phyloP scores from a whole-genome alignment of 495 filamentous ascomycete species.

The Penicillium goetzii region DNA sequence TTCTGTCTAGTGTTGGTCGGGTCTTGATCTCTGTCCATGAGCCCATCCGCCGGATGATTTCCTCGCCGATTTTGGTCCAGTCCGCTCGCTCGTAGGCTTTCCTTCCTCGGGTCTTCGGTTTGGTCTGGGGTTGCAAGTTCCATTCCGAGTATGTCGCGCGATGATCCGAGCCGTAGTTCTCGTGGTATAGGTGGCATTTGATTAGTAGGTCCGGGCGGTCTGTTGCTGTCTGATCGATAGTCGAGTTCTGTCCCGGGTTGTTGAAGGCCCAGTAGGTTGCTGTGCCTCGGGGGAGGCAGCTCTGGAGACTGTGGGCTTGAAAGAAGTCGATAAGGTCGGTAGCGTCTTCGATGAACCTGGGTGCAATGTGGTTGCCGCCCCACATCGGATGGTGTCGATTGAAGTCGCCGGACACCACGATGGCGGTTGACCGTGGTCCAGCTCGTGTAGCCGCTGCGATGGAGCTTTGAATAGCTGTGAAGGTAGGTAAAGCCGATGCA shows the following conservation, averaged over 20 bases:
- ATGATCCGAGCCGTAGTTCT: constrained; percentile 28
- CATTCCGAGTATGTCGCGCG: constrained; percentile 31
- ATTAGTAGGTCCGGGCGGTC: constrained; percentile 20
- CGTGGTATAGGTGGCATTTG: constrained; percentile 30
- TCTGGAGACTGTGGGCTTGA: constrained; percentile 19
- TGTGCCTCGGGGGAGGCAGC: constrained; percentile 23
- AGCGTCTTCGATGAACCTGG: constrained; percentile 25
- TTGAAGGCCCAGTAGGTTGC: constrained; percentile 26
- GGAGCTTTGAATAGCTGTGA: neutral
- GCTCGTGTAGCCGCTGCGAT: neutral
- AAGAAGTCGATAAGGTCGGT: constrained; percentile 30
- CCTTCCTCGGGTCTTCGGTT: constrained; percentile 13
- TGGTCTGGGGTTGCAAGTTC: constrained; percentile 20
- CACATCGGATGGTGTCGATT: constrained; percentile 31
- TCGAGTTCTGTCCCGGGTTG: constrained; percentile 25
- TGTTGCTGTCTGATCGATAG: constrained; percentile 28
- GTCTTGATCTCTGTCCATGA: constrained; percentile 20
- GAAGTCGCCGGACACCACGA: constrained; percentile 31
- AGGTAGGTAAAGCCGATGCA: neutral
- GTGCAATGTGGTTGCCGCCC: constrained; percentile 23
- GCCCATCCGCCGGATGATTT: constrained; percentile 15
- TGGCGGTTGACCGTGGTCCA: neutral
- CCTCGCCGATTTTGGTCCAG: constrained; percentile 28
- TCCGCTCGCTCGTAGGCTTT: constrained; percentile 31
- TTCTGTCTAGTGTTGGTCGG: constrained; percentile 17